Base-by-base conservation (phyloP, 2,329 filamentous ascomycete species). In the Aureobasidium sp. region DNA sequence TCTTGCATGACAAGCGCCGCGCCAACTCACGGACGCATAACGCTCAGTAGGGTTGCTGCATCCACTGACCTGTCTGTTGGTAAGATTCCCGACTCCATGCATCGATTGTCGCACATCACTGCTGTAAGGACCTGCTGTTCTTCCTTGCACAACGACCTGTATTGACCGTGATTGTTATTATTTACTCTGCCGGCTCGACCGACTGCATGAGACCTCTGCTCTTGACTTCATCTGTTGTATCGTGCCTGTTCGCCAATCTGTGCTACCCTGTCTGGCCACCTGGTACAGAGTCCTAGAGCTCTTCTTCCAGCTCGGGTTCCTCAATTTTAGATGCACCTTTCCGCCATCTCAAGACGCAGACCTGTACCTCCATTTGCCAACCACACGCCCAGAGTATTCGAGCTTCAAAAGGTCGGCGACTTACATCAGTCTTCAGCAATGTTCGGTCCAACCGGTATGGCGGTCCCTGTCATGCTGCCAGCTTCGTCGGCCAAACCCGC, bases 311-410 rank as follows among this genome's bases (percentile, higher is more conserved):
- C 42, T n/a, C 26, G 32, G 12, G 32, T 26, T 42, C 48, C 20
- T 48, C 26, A 68, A 69, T 71, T 65, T 64, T 64, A 66, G 62
- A 72, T 74, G 72, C 72, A 74, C 65, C 65, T 68, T 65, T 66
- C 72, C 71, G 72, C 53, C 12, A 65, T 66, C 52, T 64, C 63
- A 64, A 68, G 66, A 63, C 69, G 69, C 60, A 66, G 64, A 55
- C 66, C 67, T 64, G 61, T 66, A 55, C 68, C 65, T 56, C 59
- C 63, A 62, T 73, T 74, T 65, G 63, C 68, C 67, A 71, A 74
- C 64, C 71, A 74, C 65, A 74, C 70, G 52, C 73, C 71, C 39
- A 69, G 69, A 58, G 58, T 61, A 26, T 69, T 68, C 64, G 69
- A 71, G 64, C 67, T 71, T 67, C 68, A 66, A 63, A 55, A 64